Percentiles rank a stretch among this genome's conserved stretches.
phyloP scores from a whole-genome alignment of 139 green algal genomes.

The Chlamydomonas sp. region DNA sequence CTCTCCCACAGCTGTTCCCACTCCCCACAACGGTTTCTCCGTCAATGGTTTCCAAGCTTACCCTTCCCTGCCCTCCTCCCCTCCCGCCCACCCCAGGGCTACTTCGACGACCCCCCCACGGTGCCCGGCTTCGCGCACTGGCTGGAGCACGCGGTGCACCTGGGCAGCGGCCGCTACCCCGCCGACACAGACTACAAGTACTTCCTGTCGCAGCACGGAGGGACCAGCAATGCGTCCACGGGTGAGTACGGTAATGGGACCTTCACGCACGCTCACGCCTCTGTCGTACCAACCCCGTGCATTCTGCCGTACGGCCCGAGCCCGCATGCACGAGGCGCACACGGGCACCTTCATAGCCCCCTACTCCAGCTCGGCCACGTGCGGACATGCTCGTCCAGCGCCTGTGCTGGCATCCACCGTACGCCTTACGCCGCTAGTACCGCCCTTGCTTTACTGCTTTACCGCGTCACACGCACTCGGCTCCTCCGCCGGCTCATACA shows the following conservation, averaged over 20 bases:
- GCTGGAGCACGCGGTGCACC: conserved; percentile 98
- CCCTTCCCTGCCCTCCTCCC: neutral
- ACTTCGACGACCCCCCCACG: conserved; percentile 61
- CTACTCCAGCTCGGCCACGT: neutral
- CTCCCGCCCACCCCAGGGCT: conserved; percentile 31
- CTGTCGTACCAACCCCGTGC: neutral
- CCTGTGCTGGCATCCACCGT: neutral
- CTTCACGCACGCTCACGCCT: neutral
- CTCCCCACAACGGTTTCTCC: no score
- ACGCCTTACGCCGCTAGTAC: neutral
- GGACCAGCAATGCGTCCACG: conserved; percentile 92
- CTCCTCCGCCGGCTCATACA: neutral
- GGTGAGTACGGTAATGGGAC: conserved; percentile 31
- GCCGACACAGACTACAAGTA: conserved; percentile 95
- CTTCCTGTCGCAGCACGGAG: conserved; percentile 87
- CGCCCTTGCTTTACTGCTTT: neutral
- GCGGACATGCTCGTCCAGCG: neutral
- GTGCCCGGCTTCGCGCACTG: conserved; percentile 86
- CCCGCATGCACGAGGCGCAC: neutral
- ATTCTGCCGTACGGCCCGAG: neutral
- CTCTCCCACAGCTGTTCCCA: no score
- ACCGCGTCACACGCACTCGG: neutral
- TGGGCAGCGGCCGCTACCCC: conserved; percentile 90
- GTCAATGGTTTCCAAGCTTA: neutral
- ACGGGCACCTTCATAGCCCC: no score